phyloP scores from a whole-genome alignment of 176 grass and related monocot genomes.

The Pharus latifolius region DNA sequence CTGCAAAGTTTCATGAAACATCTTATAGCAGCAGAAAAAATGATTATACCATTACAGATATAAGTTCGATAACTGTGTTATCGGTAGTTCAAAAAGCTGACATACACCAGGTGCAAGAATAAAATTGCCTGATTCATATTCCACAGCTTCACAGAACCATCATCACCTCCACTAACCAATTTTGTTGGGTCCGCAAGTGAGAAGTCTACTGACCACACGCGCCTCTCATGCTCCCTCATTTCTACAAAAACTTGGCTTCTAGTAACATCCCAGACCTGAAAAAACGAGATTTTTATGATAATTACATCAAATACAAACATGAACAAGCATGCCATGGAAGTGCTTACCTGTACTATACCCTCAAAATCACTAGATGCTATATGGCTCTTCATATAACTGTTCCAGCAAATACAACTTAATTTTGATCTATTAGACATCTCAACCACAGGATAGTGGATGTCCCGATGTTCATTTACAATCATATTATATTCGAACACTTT shows the following conservation, averaged over 20 bases:
- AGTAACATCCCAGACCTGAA: slow-evolving; percentile 94
- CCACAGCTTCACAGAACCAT: slow-evolving; percentile 96
- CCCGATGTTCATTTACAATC: slow-evolving; percentile 87
- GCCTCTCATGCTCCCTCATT: slow-evolving; percentile 96
- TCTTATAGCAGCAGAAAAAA: slow-evolving; percentile 12
- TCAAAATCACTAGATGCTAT: slow-evolving; percentile 98
- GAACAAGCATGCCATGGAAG: not conserved
- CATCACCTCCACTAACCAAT: slow-evolving; percentile 91
- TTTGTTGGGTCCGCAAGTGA: slow-evolving; percentile 88
- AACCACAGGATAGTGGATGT: slow-evolving; percentile 95
- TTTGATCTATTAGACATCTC: slow-evolving; percentile 95
- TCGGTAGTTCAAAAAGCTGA: slow-evolving; percentile 53
- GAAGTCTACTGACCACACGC: slow-evolving; percentile 97
- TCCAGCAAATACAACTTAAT: slow-evolving; percentile 96
- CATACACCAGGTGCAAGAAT: slow-evolving; percentile 73
- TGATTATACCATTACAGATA: not conserved
- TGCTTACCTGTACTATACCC: slow-evolving; percentile 84
- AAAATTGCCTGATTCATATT: slow-evolving; percentile 99
- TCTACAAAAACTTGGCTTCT: slow-evolving; percentile 85
- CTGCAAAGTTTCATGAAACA: slow-evolving; percentile 40
- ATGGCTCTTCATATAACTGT: slow-evolving; percentile 91
- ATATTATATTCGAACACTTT: slow-evolving; percentile 94
- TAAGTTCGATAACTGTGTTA: slow-evolving; percentile 40
- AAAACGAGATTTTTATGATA: not conserved
- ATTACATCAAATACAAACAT: not conserved